phyloP scores from a whole-genome alignment of 345 rosid species.

The Gossypium turneri region DNA sequence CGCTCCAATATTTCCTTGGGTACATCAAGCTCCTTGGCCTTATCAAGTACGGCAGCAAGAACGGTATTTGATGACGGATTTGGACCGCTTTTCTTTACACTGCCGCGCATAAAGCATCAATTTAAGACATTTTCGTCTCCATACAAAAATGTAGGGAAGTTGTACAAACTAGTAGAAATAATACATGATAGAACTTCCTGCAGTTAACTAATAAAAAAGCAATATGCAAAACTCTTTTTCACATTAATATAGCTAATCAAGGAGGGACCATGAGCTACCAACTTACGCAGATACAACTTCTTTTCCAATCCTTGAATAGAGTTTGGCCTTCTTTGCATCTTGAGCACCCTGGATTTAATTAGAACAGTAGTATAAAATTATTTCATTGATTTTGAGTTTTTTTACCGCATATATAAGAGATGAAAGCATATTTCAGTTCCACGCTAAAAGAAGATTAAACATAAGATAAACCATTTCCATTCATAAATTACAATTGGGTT shows the following conservation, averaged over 20 bases:
- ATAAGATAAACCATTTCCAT: neutral
- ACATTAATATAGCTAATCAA: neutral
- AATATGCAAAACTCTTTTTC: neutral
- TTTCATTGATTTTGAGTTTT: neutral
- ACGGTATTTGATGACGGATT: conserved; percentile 67
- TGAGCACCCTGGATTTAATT: conserved; percentile 61
- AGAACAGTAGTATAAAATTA: conserved; percentile 9
- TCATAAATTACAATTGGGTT: neutral
- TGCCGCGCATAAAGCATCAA: conserved; percentile 30
- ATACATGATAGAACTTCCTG: neutral
- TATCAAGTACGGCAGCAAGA: conserved; percentile 77
- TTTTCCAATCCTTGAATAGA: conserved; percentile 72
- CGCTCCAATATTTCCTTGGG: conserved; percentile 95
- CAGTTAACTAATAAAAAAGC: neutral
- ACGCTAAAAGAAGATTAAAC: neutral
- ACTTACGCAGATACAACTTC: conserved; percentile 94
- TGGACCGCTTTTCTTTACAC: conserved; percentile 87
- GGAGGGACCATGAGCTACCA: neutral
- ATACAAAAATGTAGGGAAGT: neutral
- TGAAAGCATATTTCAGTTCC: neutral
- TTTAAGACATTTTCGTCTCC: neutral
- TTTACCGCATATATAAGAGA: neutral
- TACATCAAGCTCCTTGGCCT: conserved; percentile 81
- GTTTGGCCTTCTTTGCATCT: conserved; percentile 82
- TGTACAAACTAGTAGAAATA: neutral